Evolutionary conservation across 495 filamentous ascomycete genomes (phyloP).

Genomic region (Penicillium psychrofluorescens): DNA sequence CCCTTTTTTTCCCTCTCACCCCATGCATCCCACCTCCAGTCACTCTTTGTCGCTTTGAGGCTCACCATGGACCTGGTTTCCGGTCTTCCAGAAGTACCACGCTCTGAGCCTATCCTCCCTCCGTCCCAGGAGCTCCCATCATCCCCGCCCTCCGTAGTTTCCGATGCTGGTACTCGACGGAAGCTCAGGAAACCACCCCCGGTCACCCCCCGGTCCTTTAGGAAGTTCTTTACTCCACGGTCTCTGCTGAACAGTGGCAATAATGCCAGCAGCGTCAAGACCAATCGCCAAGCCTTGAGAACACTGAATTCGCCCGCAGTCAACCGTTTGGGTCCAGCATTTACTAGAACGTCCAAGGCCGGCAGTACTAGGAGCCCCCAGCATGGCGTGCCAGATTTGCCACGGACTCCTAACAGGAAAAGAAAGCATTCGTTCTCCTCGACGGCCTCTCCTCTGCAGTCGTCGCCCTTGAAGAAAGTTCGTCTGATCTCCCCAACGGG

Average conservation of each 20-base stretch:
- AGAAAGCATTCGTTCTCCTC: slow-evolving; percentile 39
- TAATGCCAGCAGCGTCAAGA: slow-evolving; percentile 38
- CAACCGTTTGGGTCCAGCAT: slow-evolving; percentile 48
- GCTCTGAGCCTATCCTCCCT: slow-evolving; percentile 36
- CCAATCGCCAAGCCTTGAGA: slow-evolving; percentile 56
- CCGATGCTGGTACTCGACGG: slow-evolving; percentile 31
- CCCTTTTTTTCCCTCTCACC: slow-evolving; percentile 18
- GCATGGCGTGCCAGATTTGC: slow-evolving; percentile 19
- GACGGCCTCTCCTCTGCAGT: slow-evolving; percentile 45
- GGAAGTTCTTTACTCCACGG: slow-evolving; percentile 75
- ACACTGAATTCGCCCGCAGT: slow-evolving; percentile 60
- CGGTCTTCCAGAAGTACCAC: slow-evolving; percentile 32
- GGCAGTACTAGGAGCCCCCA: slow-evolving; percentile 19
- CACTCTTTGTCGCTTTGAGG: slow-evolving; percentile 9
- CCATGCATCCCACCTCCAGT: slow-evolving; percentile 8
- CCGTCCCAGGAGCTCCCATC: slow-evolving; percentile 33
- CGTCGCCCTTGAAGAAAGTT: slow-evolving; percentile 46
- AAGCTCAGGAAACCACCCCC: slow-evolving; percentile 43
- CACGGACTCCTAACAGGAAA: slow-evolving; percentile 35
- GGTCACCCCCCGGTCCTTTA: slow-evolving; percentile 71
- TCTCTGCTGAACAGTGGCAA: slow-evolving; percentile 33
- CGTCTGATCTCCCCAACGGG: slow-evolving; percentile 23
- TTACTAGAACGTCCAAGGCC: slow-evolving; percentile 34
- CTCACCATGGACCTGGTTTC: slow-evolving; percentile 28
- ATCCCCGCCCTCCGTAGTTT: slow-evolving; percentile 40